A percentile compares a stretch with the other conserved stretches of the same genome.
Evolutionary conservation across 2,329 filamentous ascomycete genomes (phyloP).

Genomic region (Fusarium napiforme): DNA sequence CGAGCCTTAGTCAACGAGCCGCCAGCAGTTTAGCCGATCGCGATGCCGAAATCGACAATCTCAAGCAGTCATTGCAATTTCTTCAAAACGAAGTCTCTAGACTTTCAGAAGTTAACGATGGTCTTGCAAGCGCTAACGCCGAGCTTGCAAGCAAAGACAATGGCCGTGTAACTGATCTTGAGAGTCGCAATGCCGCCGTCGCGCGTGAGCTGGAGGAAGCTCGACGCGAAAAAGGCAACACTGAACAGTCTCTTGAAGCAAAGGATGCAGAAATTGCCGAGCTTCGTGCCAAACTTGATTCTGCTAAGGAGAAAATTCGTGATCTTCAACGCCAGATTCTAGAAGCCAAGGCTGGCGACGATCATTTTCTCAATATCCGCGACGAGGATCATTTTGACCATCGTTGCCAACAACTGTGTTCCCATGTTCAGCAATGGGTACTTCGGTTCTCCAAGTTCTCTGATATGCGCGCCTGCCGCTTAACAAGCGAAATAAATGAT

Average conservation of each 20-base stretch:
- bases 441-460: slow-evolving; percentile 98
- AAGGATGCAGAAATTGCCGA: slow-evolving; percentile 87
- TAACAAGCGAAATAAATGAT: slow-evolving; percentile 85
- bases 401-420: slow-evolving; percentile 92
- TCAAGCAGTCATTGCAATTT: slow-evolving; percentile 81
- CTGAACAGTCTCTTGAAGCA: slow-evolving; percentile 74
- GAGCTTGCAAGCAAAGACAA: slow-evolving; percentile 81
- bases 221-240: slow-evolving; percentile 71
- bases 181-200: slow-evolving; percentile 73
- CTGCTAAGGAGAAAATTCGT: slow-evolving; percentile 72
- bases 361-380: slow-evolving; percentile 78
- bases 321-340: slow-evolving; percentile 65
- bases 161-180: slow-evolving; percentile 74
- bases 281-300: slow-evolving; percentile 81
- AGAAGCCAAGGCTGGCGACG: slow-evolving; percentile 68
- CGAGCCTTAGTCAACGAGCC: slow-evolving; percentile 71
- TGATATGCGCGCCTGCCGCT: slow-evolving; percentile 86
- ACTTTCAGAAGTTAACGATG: slow-evolving; percentile 84
- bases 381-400: slow-evolving; percentile 97
- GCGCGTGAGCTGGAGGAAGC: slow-evolving; percentile 76
- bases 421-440: slow-evolving; percentile 97
- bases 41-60: slow-evolving; percentile 85
- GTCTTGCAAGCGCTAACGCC: slow-evolving; percentile 79
- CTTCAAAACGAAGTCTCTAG: slow-evolving; percentile 84
- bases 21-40: slow-evolving; percentile 80